Evolutionary conservation across 768 basidiomycete species (phyloP), one percentile per base, ranked within the genome.

Genomic region (Strobilomyces dryophilus): DNA sequence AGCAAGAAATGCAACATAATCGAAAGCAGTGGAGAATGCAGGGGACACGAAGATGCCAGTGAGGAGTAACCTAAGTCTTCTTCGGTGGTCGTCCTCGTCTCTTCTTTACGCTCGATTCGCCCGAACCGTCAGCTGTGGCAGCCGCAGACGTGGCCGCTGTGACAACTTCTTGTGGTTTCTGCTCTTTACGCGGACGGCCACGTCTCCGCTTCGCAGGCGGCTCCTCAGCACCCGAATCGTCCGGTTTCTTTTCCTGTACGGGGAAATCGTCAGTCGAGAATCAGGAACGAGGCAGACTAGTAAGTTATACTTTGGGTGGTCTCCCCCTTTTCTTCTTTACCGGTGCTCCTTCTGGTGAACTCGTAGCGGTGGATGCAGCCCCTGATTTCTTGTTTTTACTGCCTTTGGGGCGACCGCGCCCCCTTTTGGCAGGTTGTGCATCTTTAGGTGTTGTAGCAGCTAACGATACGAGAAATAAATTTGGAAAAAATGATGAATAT

Each of bases 321-420:
- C 79, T 68, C 24, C 79, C 79, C 56, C 79, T 70, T 49, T 76
- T 78, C 61, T 74, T 73, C 71, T 77, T 78, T 49, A 64, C 49
- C 41, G 56, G 65, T 21, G 64, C 37, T 1, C 62, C 67, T 48
- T 67, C 66, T 55, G 71, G 60, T 47, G 65, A 56, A 27, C 55
- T 55, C 14, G 63, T 57, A 17, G 71, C 57, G 15, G 69, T 36
- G 51, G 70, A 60, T 36, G 71, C 58, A 54, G 65, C 72, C 66
- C 67, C 64, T 59, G 66, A 69, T 64, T 78, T 80, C 75, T 81
- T 83, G 72, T 83, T 83, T 75, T 89, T 94, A 71, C 88, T 90
- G 62, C 92, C 92, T 70, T 86, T 91, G 55, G 93, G 93, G 59
- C 93, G 83, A 49, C 93, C 93, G 44, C 93, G 81, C 64, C 89